Base-by-base conservation (phyloP, 2,329 filamentous ascomycete species). In the Thelonectria discophora region DNA sequence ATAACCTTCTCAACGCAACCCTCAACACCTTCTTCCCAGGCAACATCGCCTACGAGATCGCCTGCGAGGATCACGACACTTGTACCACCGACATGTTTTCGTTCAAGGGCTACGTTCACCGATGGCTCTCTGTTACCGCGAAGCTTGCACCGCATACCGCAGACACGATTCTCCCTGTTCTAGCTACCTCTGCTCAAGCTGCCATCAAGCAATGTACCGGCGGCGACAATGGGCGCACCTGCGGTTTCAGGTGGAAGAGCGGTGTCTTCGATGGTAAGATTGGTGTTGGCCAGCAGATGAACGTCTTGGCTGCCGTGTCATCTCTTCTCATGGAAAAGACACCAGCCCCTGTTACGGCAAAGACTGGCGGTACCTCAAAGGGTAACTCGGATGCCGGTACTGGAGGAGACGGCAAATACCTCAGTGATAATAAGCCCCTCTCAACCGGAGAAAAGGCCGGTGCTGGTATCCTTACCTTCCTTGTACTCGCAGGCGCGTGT, bases 51-150 rank as follows among this genome's bases (percentile, higher is more conserved):
- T 82, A 80, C 46, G 89, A 91, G 72, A 76, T 82, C 17, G 81
- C 86, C 6, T 92, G 89, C 75, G 87, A 90, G 66, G 68, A 70
- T 43, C 76, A 78, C 6, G 70, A 69, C 34, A 84, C 78, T 3
- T 91, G 89, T 77, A 86, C 86, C 65, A 82, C 82, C 45, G 89
- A 91, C 66, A 87, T 90, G 76, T 77, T 83, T 59, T 83, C 84
- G 6, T 90, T 88, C 80, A 89, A 89, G 69, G 87, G 85, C 13
- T 83, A 87, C 51, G 75, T 89, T 20, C 79, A 84, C 37, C 81
- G 83, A 20, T 87, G 85, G 82, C 81, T 88, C 66, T 82, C 82
- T 8, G 77, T 81, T 45, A 80, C 82, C 2, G 80, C 82, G 3
- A 78, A 85, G 61, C 67, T 89, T 30, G 85, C 86, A 1, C 86